Base-by-base conservation (phyloP, 495 filamentous ascomycete genomes). In the Evernia prunastri region DNA sequence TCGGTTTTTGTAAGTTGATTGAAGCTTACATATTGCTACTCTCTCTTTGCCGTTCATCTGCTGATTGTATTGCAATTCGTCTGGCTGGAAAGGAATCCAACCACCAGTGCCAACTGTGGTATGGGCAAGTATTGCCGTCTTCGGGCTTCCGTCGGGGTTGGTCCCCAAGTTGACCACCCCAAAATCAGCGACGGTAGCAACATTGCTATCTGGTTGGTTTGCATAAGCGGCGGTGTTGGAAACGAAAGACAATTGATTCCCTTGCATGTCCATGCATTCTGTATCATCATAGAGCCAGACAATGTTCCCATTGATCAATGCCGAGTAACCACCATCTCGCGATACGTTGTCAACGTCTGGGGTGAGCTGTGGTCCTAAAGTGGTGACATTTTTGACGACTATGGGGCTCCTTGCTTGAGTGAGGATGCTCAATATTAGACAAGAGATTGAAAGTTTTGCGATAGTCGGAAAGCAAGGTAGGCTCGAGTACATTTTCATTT, bases 231-330 rank as follows among this genome's bases (percentile, higher is more conserved):
- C 70, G 29, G 70, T 72, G 33, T 72, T 72, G 18, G 69, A 72
- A 63, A 72, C 60, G 37, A 72, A 72, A 18, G 69, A 72, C 17
- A 72, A 62, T 23, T 72, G 70, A 12, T 56, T 58, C 9, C 70
- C 69, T 37, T 66, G 33, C 4, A 1, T 31, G 54, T 69, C 67
- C 37, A 71, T 59, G 56, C 70, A 72, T 56, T 72, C 70, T 42
- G 70, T 72, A 53, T 72, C 70, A 45, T 72, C 69, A 59, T 72
- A 72, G 13, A 71, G 59, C 70, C 70, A 72, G 45, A 72, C 60
- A 54, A 72, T 70, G 33, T 67, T 63, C 17, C 54, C 64, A 53
- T 68, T 66, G 51, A 72, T 61, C 62, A 71, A 54, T 29, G 51
- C 67, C 17, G 70, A 70, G 35, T 72, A 69, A 23, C 70, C 70